Conservation (phyloP, 1,284 basidiomycete genomes). For the Papiliotrema nemorosa region DNA sequence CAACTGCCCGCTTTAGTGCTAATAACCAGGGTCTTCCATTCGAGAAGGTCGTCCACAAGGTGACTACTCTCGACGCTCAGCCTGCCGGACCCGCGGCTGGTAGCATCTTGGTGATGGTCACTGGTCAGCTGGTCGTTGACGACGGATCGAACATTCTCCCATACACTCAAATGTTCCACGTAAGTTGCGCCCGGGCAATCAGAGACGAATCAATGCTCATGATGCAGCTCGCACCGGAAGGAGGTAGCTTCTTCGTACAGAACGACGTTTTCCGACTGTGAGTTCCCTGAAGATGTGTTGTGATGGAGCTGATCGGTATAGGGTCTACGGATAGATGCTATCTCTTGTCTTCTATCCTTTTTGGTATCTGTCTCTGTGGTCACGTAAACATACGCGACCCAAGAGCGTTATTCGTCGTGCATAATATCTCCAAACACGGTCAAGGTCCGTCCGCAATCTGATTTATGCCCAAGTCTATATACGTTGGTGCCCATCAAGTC, state of each 20-base stretch:
- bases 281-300: constrained; percentile 12
- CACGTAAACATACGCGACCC: too few relatives aligned
- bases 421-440: too few relatives aligned
- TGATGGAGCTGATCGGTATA: constrained; percentile 4
- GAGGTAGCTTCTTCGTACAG: constrained; percentile 75
- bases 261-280: constrained; percentile 86
- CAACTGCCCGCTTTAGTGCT: not conserved
- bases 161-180: constrained; percentile 87
- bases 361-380: not conserved
- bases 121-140: constrained; percentile 79
- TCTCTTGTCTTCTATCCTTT: not conserved
- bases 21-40: constrained; percentile 70
- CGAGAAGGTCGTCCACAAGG: constrained; percentile 72
- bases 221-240: constrained; percentile 56
- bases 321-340: constrained; percentile 26
- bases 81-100: constrained; percentile 65
- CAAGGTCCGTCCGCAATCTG: too few relatives aligned
- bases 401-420: too few relatives aligned
- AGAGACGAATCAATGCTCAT: not conserved
- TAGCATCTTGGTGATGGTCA: constrained; percentile 81
- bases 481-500: too few relatives aligned
- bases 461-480: too few relatives aligned
- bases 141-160: constrained; percentile 71
- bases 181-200: constrained; percentile 24
- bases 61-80: constrained; percentile 83